These are phyloP conservation scores for Silene latifolia DNA, from an alignment of 148 eudicot genomes.

Conservation along the genomic window DNA sequence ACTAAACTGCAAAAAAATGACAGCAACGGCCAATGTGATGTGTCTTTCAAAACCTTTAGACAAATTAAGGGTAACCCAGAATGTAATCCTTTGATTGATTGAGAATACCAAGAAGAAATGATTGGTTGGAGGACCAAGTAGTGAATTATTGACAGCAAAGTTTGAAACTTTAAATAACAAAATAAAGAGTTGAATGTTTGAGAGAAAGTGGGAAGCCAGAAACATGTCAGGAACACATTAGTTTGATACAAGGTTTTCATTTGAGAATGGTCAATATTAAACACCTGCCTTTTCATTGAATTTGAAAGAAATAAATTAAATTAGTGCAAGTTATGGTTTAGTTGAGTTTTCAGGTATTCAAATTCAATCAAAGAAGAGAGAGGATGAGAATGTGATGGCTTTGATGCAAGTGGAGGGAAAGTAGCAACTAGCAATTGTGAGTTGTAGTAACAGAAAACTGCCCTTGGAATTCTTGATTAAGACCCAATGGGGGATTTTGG, in stretches of 20 bases:
- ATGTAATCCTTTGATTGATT: constrained; percentile 9
- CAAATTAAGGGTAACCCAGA: no score
- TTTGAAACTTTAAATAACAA: constrained; percentile 1
- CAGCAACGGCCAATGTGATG: not conserved
- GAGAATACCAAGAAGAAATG: not conserved
- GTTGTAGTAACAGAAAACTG: no score
- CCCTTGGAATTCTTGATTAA: no score
- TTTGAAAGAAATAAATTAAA: not conserved
- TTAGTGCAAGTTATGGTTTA: not conserved
- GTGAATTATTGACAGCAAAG: not conserved
- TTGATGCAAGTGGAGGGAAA: no score
- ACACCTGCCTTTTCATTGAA: not conserved
- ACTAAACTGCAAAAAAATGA: not conserved
- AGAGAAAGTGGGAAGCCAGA: constrained; percentile 14
- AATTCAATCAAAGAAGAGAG: no score
- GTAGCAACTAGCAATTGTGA: no score
- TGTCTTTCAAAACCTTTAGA: no score
- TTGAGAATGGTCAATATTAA: not conserved
- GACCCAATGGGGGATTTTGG: no score
- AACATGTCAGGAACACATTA: constrained; percentile 5
- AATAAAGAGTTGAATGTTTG: constrained; percentile 2
- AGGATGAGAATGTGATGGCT: no score
- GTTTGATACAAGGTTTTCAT: constrained; percentile 2
- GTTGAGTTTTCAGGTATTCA: not conserved
- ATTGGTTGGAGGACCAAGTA: not conserved